Base-by-base conservation (phyloP, 805 yeast genomes). In the Saccharomycopsis olivae region DNA sequence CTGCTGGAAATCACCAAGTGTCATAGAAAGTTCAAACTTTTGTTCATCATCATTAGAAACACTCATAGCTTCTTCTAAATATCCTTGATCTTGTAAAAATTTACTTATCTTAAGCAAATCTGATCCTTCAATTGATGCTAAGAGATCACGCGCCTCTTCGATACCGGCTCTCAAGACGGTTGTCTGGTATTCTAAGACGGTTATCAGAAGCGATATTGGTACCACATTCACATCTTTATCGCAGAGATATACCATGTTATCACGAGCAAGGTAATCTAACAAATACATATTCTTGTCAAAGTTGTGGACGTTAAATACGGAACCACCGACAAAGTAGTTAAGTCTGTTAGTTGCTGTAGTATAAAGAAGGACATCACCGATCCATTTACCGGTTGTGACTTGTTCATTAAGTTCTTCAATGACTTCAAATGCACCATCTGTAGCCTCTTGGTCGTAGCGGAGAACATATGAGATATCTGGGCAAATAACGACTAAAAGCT, bases 321-420 rank as follows among this genome's bases (percentile, higher is more conserved):
- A 84, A 29, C 94, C 94, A 52, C 98, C 98, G 46, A 92, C 97
- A 47, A 87, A 73, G 59, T 92, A 92, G 62, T 88, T 89, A 55
- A 92, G 69, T 60, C 97, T 76, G 63, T 87, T 85, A 18, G 94
- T 69, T 15, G 76, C 55, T 2, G 96, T 86, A 13, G 96, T 85
- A 65, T 81, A 92, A 39, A 92, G 75, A 58, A 89, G 88, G 34
- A 92, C 96, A 64, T 92, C 97, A 50, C 97, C 98, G 53, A 88
- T 87, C 87, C 96, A 92, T 59, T 78, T 80, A 54, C 96, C 96
- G 21, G 94, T 79, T 45, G 83, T 75, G 29, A 89, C 73, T 15
- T 77, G 64, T 57, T 92, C 99, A 43, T 73, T 71, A 44, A 86
- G 71, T 47, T 94, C 95, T 53, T 79, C 74, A 42, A 85, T 65